Evolutionary conservation across 495 filamentous ascomycete species (phyloP).

Genomic region (Rostrohypoxylon terebratum): DNA sequence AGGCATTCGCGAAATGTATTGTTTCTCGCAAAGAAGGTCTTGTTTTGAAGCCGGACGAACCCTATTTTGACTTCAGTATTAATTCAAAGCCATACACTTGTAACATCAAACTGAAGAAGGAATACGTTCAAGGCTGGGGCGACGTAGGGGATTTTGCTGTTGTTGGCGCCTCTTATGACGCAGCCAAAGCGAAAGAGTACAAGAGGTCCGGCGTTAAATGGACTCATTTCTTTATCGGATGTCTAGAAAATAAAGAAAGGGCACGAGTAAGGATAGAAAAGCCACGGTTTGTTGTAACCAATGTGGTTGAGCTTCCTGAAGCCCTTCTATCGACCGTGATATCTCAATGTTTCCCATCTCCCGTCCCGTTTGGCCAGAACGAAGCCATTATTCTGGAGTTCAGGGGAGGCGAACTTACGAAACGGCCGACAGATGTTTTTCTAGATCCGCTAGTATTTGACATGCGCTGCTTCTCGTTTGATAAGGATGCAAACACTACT

Average conservation of each 20-base stretch:
- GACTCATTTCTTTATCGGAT: conserved; percentile 85
- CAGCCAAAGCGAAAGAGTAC: conserved; percentile 65
- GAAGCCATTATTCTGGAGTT: conserved; percentile 50
- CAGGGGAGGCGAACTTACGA: conserved; percentile 28
- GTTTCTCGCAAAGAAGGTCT: conserved; percentile 76
- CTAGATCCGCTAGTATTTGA: conserved; percentile 58
- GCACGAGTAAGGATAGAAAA: conserved; percentile 62
- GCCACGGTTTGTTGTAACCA: conserved; percentile 74
- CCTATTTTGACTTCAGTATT: conserved; percentile 73
- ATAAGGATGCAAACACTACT: conserved; percentile 55
- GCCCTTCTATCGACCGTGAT: conserved; percentile 51
- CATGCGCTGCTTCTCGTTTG: conserved; percentile 61
- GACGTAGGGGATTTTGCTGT: conserved; percentile 86
- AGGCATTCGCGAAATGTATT: conserved; percentile 74
- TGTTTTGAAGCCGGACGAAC: conserved; percentile 82
- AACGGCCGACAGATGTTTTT: conserved; percentile 55
- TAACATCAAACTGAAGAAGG: conserved; percentile 90
- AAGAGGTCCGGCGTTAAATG: conserved; percentile 66
- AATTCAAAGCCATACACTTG: conserved; percentile 55
- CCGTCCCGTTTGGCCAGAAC: conserved; percentile 49
- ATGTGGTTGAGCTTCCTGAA: conserved; percentile 58
- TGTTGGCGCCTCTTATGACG: conserved; percentile 75
- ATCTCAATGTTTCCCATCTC: conserved; percentile 50
- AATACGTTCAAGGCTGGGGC: conserved; percentile 83
- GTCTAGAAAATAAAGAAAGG: conserved; percentile 77